Conservation (phyloP, 257 asterid genomes). For the Solanum boliviense region DNA sequence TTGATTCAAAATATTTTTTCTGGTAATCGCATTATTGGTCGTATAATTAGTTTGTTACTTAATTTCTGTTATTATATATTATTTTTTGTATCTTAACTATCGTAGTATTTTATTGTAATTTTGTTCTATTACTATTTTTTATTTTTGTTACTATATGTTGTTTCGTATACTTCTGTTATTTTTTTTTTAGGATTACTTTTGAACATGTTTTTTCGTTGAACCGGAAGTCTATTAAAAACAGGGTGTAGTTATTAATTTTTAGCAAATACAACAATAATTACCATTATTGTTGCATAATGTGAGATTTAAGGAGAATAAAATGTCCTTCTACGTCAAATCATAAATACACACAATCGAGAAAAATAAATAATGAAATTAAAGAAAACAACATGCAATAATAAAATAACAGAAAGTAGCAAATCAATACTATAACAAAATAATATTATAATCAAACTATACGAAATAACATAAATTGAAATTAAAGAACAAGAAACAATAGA, state of each 20-base stretch:
- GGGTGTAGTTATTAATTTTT: rapidly evolving
- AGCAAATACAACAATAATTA: not conserved
- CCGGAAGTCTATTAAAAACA: rapidly evolving
- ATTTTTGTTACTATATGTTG: too few species aligned
- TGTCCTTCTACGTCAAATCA: rapidly evolving
- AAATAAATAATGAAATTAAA: too few species aligned
- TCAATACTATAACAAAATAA: too few species aligned
- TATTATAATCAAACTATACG: too few species aligned
- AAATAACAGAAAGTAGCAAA: not conserved
- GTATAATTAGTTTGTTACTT: rapidly evolving
- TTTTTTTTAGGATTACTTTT: too few species aligned
- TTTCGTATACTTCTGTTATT: too few species aligned
- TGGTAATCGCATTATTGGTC: not conserved
- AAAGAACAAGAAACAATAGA: rapidly evolving
- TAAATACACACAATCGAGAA: not conserved
- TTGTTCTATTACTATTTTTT: too few species aligned
- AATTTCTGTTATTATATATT: too few species aligned
- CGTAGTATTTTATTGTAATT: not conserved
- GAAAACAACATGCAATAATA: rapidly evolving
- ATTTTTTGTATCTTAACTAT: rapidly evolving
- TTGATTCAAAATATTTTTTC: not conserved
- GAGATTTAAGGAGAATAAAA: not conserved
- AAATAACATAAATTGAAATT: too few species aligned
- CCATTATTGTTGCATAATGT: too few species aligned
- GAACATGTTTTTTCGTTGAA: too few species aligned